Conservation (phyloP, 805 yeast genomes). For the Pichia rugopelliculosa region DNA sequence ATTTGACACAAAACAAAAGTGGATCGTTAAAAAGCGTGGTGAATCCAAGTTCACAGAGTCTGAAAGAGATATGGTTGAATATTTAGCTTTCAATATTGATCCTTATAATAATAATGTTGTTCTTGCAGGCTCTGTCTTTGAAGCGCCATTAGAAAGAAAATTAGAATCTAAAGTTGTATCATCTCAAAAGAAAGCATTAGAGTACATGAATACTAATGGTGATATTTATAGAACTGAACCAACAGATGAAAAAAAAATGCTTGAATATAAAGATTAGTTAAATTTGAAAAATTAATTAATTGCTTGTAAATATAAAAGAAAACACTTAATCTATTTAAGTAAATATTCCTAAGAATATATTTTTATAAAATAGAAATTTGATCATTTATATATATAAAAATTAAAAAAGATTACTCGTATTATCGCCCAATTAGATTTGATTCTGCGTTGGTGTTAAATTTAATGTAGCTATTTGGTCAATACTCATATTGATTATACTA, state of each 20-base stretch:
- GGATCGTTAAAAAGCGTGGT: conserved; percentile 40
- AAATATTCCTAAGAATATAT: neutral
- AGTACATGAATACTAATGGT: conserved; percentile 28
- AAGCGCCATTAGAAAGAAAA: conserved; percentile 38
- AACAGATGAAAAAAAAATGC: conserved; percentile 16
- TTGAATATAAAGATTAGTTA: conserved; percentile 9
- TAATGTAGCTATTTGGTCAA: conserved; percentile 11
- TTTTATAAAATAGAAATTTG: neutral
- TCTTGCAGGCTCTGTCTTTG: conserved; percentile 63
- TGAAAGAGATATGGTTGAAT: conserved; percentile 52
- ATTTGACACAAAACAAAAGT: conserved; percentile 54
- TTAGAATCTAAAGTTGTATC: conserved; percentile 24
- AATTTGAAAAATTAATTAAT: neutral
- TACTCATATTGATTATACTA: conserved; percentile 14
- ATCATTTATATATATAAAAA: neutral
- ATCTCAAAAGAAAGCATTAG: conserved; percentile 23
- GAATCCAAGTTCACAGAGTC: conserved; percentile 37
- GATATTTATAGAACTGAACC: conserved; percentile 33
- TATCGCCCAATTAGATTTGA: neutral
- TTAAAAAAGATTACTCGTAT: neutral
- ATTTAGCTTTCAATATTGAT: conserved; percentile 54
- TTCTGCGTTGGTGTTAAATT: conserved; percentile 10
- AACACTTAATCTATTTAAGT: neutral
- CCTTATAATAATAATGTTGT: conserved; percentile 49
- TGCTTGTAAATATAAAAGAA: neutral